Conservation (phyloP, 768 basidiomycete genomes). For the Termitomyces sp. region DNA sequence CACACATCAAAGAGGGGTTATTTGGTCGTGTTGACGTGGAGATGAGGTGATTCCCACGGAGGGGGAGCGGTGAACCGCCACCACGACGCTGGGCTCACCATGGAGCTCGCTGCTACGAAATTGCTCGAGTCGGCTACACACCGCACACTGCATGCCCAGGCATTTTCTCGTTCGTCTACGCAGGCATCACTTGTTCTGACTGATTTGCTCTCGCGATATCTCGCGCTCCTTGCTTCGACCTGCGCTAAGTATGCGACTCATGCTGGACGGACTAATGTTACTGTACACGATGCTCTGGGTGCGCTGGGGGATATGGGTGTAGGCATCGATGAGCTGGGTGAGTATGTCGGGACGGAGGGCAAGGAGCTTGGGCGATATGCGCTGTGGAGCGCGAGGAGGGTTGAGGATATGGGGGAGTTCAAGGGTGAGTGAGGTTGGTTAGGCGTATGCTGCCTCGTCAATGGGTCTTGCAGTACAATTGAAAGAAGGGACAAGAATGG, state of each 20-base stretch:
- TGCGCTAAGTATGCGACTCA: slow-evolving; percentile 73
- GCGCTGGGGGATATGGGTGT: slow-evolving; percentile 77
- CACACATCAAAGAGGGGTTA: slow-evolving; percentile 42
- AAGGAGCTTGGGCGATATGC: slow-evolving; percentile 66
- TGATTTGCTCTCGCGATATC: slow-evolving; percentile 71
- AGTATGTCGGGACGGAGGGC: slow-evolving; percentile 63
- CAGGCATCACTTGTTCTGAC: slow-evolving; percentile 68
- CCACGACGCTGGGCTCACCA: slow-evolving; percentile 19
- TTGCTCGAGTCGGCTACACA: slow-evolving; percentile 63
- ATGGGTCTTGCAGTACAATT: slow-evolving; percentile 49
- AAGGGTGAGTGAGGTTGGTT: slow-evolving; percentile 45
- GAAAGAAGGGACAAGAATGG: slow-evolving; percentile 47
- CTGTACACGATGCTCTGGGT: slow-evolving; percentile 51
- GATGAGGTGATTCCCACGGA: slow-evolving; percentile 4
- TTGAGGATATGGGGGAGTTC: slow-evolving; percentile 71
- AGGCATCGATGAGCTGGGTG: slow-evolving; percentile 59
- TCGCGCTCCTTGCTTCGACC: slow-evolving; percentile 57
- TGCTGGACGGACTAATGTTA: slow-evolving; percentile 57
- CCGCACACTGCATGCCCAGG: slow-evolving; percentile 70
- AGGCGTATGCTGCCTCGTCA: slow-evolving; percentile 13
- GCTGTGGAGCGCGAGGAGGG: slow-evolving; percentile 52
- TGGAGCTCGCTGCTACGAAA: slow-evolving; percentile 53
- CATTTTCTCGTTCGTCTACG: slow-evolving; percentile 70
- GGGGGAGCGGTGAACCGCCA: slow-evolving; percentile 8
- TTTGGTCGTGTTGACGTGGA: slow-evolving; percentile 6